Evolutionary conservation across 441 rosid genomes (phyloP), one percentile per base, ranked within the genome.

Genomic region (Codiaeum variegatum): DNA sequence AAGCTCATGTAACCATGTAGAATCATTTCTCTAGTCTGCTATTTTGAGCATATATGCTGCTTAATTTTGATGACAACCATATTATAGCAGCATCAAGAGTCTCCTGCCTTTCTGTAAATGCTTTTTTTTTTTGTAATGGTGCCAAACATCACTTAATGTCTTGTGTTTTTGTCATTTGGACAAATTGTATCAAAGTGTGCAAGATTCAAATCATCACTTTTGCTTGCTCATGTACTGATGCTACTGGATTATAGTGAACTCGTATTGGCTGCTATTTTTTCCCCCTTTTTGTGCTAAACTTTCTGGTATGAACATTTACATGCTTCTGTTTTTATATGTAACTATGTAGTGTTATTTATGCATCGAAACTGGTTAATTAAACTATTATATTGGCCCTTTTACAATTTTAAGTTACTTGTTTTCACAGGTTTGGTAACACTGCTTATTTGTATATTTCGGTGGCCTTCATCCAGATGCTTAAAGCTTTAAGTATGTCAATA

Each of bases 391-490:
- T 21, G 31, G 10, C 13, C 66, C 32, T 26, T 74, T 62, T 61
- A 61, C 46, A 38, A 59, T 74, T 67, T 69, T 62, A 49, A 28
- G 66, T 52, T 62, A 69, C 54, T 55, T 62, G 51, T 69, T 47
- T 56, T 56, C 71, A 58, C 92, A 94, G 98, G 98, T 94, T 94
- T 85, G 98, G 98, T 49, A 94, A 92, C 82, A 94, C 99, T 73
- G 98, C 99, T 56, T 94, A 94, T 75, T 86, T 94, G 81, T 91
- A 88, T 82, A 95, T 93, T 66, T 95, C 97, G 12, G 98, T 92
- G 75, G 99, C 99, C 82, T 94, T 94, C 81, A 94, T 92, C 78
- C 99, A 94, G 89, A 95, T 95, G 99, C 98, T 95, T 54, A 95
- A 95, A 85, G 99, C 99, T 76, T 78, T 95, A 77, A 95, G 99